phyloP scores from a whole-genome alignment of 805 yeast genomes.

The Metschnikowia baotianmanensis region DNA sequence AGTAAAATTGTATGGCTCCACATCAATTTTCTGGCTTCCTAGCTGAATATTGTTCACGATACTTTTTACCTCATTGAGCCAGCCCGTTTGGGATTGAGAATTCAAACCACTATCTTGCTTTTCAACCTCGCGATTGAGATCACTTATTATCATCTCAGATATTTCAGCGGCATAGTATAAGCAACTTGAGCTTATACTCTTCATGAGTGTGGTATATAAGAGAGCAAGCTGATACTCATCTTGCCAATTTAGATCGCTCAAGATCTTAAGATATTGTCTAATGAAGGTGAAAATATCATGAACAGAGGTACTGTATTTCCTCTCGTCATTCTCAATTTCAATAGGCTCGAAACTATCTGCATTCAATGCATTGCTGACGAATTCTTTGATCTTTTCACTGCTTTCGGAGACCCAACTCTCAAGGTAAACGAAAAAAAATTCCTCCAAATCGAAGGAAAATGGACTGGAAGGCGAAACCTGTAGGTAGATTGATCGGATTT shows the following conservation, averaged over 20 bases:
- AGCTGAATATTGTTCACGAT: constrained; percentile 44
- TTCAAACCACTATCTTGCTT: constrained; percentile 7
- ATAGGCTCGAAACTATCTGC: constrained; percentile 58
- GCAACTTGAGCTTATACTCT: constrained; percentile 60
- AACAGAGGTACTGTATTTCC: constrained; percentile 58
- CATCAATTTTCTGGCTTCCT: constrained; percentile 30
- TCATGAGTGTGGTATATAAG: constrained; percentile 58
- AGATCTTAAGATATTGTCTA: constrained; percentile 53
- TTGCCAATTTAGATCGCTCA: constrained; percentile 64
- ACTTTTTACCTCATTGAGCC: constrained; percentile 55
- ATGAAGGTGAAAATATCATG: constrained; percentile 65
- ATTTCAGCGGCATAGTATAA: constrained; percentile 46
- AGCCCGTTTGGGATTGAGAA: constrained; percentile 17
- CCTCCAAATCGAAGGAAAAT: constrained; percentile 57
- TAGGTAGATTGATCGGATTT: constrained; percentile 48
- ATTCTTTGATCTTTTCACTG: constrained; percentile 42
- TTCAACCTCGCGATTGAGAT: constrained; percentile 37
- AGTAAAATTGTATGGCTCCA: constrained; percentile 58
- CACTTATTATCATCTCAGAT: constrained; percentile 39
- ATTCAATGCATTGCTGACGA: constrained; percentile 53
- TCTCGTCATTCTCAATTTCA: constrained; percentile 39
- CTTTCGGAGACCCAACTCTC: constrained; percentile 45
- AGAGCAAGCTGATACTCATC: constrained; percentile 61
- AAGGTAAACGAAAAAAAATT: constrained; percentile 44
- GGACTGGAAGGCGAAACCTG: constrained; percentile 44